A percentile compares a stretch with the other conserved stretches of the same genome.
phyloP scores from a whole-genome alignment of 352 stramenopile genomes.

The Albugo laibachii region DNA sequence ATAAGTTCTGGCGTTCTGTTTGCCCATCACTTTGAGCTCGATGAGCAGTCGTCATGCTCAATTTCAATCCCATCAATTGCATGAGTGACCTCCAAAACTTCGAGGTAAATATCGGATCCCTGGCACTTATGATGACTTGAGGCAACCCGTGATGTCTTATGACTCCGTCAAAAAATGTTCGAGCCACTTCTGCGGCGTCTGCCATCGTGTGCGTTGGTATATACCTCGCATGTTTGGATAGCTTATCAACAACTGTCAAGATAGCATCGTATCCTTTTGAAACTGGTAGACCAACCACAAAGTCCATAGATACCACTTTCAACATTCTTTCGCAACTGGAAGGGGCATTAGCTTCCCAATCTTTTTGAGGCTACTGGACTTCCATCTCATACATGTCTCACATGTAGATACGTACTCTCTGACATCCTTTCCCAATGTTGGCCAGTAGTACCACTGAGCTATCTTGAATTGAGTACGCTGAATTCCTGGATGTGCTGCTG shows the following conservation, averaged over 20 bases:
- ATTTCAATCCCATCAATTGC: conserved; percentile 3
- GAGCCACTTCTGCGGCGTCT: conserved; percentile 1
- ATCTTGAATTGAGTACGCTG: background rate
- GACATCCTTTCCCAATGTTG: conserved; percentile 2
- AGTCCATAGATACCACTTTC: conserved; percentile 1
- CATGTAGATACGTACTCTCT: conserved; percentile 6
- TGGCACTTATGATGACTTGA: conserved; percentile 2
- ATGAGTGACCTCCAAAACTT: conserved; percentile 3
- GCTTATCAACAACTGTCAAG: conserved; percentile 4
- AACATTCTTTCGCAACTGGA: conserved; percentile 4
- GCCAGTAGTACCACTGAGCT: conserved; percentile 6
- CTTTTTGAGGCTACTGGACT: conserved; percentile 1
- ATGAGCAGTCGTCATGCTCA: conserved; percentile 1
- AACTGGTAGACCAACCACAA: background rate
- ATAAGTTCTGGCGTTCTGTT: conserved; percentile 1
- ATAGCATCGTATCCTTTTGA: conserved; percentile 3
- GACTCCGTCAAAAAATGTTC: background rate
- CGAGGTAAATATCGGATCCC: conserved; percentile 6
- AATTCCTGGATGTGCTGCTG: conserved; percentile 4
- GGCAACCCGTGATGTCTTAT: background rate
- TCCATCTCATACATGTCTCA: conserved; percentile 2
- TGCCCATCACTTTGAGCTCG: background rate
- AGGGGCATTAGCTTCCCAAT: conserved; percentile 6
- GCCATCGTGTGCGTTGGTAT: conserved; percentile 2
- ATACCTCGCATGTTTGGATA: conserved; percentile 8